Conservation (phyloP, 2,329 filamentous ascomycete genomes). For the Apiospora arundinis region DNA sequence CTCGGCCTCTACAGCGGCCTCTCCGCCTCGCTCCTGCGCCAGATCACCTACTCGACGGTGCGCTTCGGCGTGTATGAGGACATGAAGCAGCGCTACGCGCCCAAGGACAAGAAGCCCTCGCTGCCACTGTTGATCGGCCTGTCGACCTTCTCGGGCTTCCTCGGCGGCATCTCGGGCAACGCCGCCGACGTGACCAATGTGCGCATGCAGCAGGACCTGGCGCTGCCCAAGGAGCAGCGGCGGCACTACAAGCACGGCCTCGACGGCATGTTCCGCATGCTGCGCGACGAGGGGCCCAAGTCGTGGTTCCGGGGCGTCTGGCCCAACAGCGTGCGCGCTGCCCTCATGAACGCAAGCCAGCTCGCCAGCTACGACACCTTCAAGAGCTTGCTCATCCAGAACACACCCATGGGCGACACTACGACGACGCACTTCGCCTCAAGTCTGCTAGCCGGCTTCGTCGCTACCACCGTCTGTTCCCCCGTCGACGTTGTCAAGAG, state of each 20-base stretch:
- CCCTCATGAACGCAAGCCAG: conserved; percentile 88
- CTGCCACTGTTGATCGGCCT: conserved; percentile 82
- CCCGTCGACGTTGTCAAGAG: conserved; percentile 93
- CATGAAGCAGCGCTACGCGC: conserved; percentile 74
- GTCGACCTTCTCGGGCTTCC: conserved; percentile 81
- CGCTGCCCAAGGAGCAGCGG: conserved; percentile 74
- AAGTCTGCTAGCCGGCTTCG: conserved; percentile 78
- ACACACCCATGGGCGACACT: conserved; percentile 72
- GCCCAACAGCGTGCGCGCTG: conserved; percentile 81
- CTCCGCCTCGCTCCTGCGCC: conserved; percentile 89
- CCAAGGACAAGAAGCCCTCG: conserved; percentile 58
- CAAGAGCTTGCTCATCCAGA: conserved; percentile 71
- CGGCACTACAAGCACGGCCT: conserved; percentile 90
- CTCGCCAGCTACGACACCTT: conserved; percentile 85
- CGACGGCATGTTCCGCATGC: conserved; percentile 86
- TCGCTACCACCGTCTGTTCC: conserved; percentile 83
- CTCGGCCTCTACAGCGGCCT: conserved; percentile 88
- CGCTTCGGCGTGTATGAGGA: conserved; percentile 97
- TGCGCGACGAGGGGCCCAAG: conserved; percentile 77
- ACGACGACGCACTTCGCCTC: conserved; percentile 81
- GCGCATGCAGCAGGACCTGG: conserved; percentile 93
- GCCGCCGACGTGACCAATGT: conserved; percentile 97
- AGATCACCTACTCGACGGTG: conserved; percentile 94
- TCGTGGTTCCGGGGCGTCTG: conserved; percentile 85
- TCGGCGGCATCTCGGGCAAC: conserved; percentile 90